phyloP scores from a whole-genome alignment of 2,329 filamentous ascomycete genomes.

The Fusarium tuaranense region DNA sequence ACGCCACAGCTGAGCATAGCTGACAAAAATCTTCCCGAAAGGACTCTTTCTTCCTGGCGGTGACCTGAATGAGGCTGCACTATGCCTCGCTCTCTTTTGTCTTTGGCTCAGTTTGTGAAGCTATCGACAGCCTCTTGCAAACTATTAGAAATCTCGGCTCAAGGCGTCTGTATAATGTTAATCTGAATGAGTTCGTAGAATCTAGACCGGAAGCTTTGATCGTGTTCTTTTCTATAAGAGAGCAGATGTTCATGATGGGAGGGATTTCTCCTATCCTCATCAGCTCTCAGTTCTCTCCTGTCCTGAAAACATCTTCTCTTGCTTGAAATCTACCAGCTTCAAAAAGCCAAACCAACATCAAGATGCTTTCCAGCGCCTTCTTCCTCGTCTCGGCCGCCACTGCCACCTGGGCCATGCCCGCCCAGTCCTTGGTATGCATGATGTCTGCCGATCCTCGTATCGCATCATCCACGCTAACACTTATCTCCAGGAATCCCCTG shows the following conservation, averaged over 20 bases:
- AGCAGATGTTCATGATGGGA: not conserved
- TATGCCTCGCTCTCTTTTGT: not conserved
- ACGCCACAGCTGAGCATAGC: not conserved
- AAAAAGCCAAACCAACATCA: not conserved
- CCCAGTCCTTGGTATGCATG: not conserved
- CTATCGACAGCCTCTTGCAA: not conserved
- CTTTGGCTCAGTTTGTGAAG: not conserved
- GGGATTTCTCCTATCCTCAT: not conserved
- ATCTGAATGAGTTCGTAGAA: not conserved
- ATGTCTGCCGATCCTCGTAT: not conserved
- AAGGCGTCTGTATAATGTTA: not conserved
- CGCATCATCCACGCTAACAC: not conserved
- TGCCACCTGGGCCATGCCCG: not conserved
- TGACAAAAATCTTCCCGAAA: not conserved
- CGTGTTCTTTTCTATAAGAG: not conserved
- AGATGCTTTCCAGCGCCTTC: not conserved
- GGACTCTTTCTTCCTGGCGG: not conserved
- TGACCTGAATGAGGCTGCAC: not conserved
- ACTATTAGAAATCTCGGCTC: not conserved
- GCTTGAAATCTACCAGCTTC: not conserved
- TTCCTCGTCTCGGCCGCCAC: not conserved
- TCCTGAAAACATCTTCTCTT: not conserved
- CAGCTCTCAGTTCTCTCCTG: not conserved
- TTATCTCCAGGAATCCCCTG: not conserved
- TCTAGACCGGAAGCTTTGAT: not conserved